A percentile compares a stretch with the other conserved stretches of the same genome.
These are phyloP conservation scores for Vitis riparia DNA, from an alignment of 164 flowering plant genomes.

Conservation along the genomic window DNA sequence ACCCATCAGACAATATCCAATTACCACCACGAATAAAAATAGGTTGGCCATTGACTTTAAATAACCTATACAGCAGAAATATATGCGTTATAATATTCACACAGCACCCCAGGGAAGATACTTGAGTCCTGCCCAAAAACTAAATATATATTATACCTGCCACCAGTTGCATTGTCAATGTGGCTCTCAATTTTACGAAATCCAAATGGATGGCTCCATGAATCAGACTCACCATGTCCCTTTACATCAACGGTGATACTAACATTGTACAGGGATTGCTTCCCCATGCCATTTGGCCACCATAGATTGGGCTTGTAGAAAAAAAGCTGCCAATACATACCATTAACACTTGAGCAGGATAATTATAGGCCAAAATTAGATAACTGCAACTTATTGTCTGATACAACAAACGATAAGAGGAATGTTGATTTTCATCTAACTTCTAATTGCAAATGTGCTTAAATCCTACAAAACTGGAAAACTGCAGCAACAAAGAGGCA, in stretches of 20 bases:
- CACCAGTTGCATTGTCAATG: slow-evolving; percentile 85
- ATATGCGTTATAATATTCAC: slow-evolving; percentile 3
- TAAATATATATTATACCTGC: slow-evolving; percentile 55
- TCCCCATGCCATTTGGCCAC: slow-evolving; percentile 99
- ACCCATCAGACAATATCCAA: slow-evolving; percentile 96
- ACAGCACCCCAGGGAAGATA: background rate
- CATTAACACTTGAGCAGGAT: slow-evolving; percentile 15
- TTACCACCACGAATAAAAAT: slow-evolving; percentile 97
- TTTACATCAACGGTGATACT: slow-evolving; percentile 70
- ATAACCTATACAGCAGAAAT: slow-evolving; percentile 50
- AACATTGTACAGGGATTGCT: slow-evolving; percentile 82
- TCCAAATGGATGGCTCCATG: slow-evolving; percentile 80
- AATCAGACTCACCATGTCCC: slow-evolving; percentile 85
- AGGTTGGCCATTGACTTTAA: slow-evolving; percentile 93
- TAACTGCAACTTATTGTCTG: slow-evolving; percentile 4
- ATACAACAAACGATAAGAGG: background rate
- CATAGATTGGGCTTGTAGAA: slow-evolving; percentile 96
- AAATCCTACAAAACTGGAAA: background rate
- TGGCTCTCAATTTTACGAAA: slow-evolving; percentile 90
- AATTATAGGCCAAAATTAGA: background rate
- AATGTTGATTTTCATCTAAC: background rate
- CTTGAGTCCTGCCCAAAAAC: background rate
- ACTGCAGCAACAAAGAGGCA: background rate
- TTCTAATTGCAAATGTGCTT: background rate
- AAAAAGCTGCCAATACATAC: slow-evolving; percentile 62